These are phyloP conservation scores for Tinospora cordifolia DNA, from an alignment of 164 flowering plant genomes.

Conservation along the genomic window DNA sequence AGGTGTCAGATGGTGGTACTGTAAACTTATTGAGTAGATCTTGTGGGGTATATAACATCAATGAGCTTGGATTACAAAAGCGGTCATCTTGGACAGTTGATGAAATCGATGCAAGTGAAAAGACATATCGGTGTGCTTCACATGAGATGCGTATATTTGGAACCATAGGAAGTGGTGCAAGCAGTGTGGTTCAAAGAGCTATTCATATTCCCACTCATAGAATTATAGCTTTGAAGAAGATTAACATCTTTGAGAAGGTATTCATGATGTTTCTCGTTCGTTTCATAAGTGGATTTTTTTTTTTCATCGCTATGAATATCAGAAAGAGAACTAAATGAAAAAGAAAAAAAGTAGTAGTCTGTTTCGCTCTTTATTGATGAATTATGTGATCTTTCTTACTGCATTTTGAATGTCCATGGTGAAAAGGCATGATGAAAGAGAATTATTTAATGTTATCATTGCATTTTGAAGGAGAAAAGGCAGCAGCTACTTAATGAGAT, in stretches of 20 bases:
- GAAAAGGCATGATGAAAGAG: too few relatives aligned
- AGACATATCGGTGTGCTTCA: conserved; percentile 86
- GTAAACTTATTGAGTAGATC: conserved; percentile 87
- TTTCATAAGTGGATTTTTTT: background rate
- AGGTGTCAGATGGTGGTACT: conserved; percentile 89
- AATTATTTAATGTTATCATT: background rate
- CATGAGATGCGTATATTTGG: conserved; percentile 95
- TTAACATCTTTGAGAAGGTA: conserved; percentile 97
- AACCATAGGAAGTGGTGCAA: conserved; percentile 97
- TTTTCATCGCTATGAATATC: too few relatives aligned
- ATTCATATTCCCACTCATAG: conserved; percentile 84
- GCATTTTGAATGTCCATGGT: too few relatives aligned
- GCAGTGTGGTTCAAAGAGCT: conserved; percentile 97
- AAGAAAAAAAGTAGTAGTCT: too few relatives aligned
- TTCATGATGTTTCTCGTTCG: conserved; percentile 1
- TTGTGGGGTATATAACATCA: conserved; percentile 81
- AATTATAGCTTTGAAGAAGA: conserved; percentile 87
- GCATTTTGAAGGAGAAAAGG: conserved; percentile 67
- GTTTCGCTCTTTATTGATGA: too few relatives aligned
- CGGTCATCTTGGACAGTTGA: conserved; percentile 51
- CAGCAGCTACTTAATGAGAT: conserved; percentile 95
- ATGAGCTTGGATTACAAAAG: conserved; percentile 91
- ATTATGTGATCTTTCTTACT: too few relatives aligned
- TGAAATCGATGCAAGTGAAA: conserved; percentile 53
- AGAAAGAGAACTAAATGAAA: too few relatives aligned